Base-by-base conservation (phyloP, 257 asterid species). In the Plantago ovata region DNA sequence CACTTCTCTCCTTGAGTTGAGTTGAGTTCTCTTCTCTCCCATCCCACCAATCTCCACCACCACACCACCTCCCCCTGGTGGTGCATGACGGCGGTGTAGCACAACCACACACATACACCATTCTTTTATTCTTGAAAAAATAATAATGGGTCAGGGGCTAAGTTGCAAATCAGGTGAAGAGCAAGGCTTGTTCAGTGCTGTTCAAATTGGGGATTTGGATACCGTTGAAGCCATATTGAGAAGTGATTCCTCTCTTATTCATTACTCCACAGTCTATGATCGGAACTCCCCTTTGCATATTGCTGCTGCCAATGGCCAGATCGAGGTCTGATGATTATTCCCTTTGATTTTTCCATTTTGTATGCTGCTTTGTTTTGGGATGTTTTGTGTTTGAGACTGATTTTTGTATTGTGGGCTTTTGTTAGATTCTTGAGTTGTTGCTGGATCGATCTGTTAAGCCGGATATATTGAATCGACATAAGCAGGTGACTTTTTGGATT, bases 231-330 rank as follows among this genome's bases (percentile, higher is more conserved):
- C 65, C 42, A 56, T 83, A 23, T 51, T 81, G 49, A 70, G 69
- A 33, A 77, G 69, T 70, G 78, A 79, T 42, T 77, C 85, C 0
- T 52, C 64, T 51, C 84, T 85, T 33, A 45, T 84, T 74, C 82
- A 73, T 45, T 83, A 53, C 23, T 56, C 73, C 38, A 82, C 94
- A 0, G 77, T 70, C 12, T 82, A 81, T 68, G 95, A 88, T 80
- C 86, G 90, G 16, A 80, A 80, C 81, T 81, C 96, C 9, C 73
- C 84, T 72, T 52, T 89, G 75, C 99, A 93, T 77, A 79, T 93
- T 28, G 99, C 99, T 24, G 95, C 99, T 59, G 99, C 97, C 67
- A 82, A 84, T 78, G 97, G 94, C 66, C 99, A 79, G 84, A 86
- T 79, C 95, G 96, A 89, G 99, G 98, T 89, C 24, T 19, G 77